Conservation (phyloP, 129 eudicot genomes). For the Gnaphalium uliginosum region DNA sequence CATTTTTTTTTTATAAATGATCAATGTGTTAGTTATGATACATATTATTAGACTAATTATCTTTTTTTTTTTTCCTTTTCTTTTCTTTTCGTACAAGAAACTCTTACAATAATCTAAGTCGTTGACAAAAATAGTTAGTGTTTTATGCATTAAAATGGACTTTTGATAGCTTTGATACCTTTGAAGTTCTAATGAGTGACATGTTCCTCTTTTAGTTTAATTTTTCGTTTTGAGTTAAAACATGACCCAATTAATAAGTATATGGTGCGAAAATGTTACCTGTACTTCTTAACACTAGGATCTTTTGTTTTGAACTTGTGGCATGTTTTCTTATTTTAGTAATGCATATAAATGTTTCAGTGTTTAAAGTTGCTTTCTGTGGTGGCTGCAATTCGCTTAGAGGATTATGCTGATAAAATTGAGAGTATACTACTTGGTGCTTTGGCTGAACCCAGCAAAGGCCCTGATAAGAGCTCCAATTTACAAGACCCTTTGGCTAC, state of each 20-base stretch:
- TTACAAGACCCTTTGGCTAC: conserved; percentile 71
- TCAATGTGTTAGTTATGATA: background rate
- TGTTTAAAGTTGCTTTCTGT: conserved; percentile 65
- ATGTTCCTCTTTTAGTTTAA: background rate
- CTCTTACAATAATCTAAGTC: background rate
- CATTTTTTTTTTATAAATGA: background rate
- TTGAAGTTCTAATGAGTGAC: background rate
- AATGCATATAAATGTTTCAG: conserved; percentile 34
- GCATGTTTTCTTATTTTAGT: background rate
- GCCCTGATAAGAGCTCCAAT: conserved; percentile 38
- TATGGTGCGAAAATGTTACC: background rate
- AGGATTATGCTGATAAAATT: conserved; percentile 57
- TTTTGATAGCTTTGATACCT: background rate
- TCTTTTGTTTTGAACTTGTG: background rate
- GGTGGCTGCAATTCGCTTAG: conserved; percentile 70
- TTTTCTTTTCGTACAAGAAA: no score
- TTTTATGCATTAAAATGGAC: background rate
- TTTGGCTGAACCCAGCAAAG: conserved; percentile 48
- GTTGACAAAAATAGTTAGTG: background rate
- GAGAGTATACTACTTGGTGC: conserved; percentile 61
- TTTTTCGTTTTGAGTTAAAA: background rate
- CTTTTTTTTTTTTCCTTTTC: no score
- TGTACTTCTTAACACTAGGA: background rate
- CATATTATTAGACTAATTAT: background rate
- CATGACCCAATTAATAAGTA: background rate